These are phyloP conservation scores for Rosa hybrid DNA, from an alignment of 331 rosid genomes.

Conservation along the genomic window DNA sequence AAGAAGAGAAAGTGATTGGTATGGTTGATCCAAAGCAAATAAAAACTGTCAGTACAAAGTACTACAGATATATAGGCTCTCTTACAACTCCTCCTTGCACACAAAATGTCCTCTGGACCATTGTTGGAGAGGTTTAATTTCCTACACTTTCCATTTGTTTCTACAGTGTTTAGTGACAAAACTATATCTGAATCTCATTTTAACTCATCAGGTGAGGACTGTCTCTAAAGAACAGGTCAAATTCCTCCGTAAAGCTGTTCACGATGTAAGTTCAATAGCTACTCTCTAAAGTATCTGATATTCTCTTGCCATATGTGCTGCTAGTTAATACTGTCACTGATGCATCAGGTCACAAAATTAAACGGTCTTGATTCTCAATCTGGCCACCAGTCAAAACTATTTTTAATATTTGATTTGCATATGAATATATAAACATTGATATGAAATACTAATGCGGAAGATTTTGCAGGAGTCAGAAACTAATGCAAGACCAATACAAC, in stretches of 20 bases:
- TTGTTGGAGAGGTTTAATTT: slow-evolving; percentile 40
- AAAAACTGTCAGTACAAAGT: slow-evolving; percentile 12
- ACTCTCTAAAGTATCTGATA: not conserved
- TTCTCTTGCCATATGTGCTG: not conserved
- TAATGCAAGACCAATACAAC: slow-evolving; percentile 75
- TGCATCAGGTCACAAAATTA: not conserved
- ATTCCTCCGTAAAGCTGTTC: slow-evolving; percentile 59
- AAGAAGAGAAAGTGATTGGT: slow-evolving; percentile 28
- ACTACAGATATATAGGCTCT: slow-evolving; percentile 74
- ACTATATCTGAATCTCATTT: not conserved
- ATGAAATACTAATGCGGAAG: not conserved
- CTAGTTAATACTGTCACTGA: not conserved
- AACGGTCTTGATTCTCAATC: not conserved
- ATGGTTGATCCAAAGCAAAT: slow-evolving; percentile 39
- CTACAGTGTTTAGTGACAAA: not conserved
- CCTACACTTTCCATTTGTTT: too few species aligned
- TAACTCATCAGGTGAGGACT: slow-evolving; percentile 44
- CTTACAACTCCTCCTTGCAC: slow-evolving; percentile 71
- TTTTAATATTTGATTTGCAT: not conserved
- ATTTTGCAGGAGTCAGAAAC: slow-evolving; percentile 42
- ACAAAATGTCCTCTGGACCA: slow-evolving; percentile 60
- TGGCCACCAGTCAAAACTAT: not conserved
- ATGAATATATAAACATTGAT: not conserved
- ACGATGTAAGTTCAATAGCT: slow-evolving; percentile 61
- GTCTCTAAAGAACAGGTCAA: slow-evolving; percentile 49